phyloP scores from a whole-genome alignment of 306 rosid species.

The Lagenaria siceraria region DNA sequence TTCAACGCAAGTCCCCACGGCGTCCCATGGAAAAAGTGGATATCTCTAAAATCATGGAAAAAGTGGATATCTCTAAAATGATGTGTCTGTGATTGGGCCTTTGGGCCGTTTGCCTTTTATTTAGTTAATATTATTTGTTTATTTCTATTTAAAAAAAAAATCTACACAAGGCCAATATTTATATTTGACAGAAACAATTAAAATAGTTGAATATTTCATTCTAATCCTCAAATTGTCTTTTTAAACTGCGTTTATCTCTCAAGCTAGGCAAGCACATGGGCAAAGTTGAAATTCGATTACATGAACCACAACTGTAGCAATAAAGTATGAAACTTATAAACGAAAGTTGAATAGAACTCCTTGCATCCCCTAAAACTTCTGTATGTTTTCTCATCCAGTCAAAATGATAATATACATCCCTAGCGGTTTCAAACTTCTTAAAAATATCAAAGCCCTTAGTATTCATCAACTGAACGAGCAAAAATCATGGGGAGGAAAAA shows the following conservation, averaged over 20 bases:
- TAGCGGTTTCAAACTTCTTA: background rate
- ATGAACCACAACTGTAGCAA: background rate
- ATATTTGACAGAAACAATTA: no score
- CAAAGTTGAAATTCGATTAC: no score
- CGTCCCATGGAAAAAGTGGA: no score
- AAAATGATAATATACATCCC: background rate
- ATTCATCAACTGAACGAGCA: background rate
- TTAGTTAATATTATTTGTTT: no score
- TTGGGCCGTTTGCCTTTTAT: no score
- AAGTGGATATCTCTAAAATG: no score
- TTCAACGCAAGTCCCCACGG: no score
- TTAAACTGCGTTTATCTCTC: background rate
- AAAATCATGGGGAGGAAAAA: background rate
- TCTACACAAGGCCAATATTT: background rate
- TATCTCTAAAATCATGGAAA: no score
- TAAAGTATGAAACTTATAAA: background rate
- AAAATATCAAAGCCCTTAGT: background rate
- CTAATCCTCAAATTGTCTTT: background rate
- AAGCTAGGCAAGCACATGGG: background rate
- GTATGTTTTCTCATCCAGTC: background rate
- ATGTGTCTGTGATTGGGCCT: no score
- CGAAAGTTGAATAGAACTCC: background rate
- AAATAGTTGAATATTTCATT: background rate
- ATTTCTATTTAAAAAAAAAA: no score
- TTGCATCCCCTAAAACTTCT: background rate